Evolutionary conservation across 2,329 filamentous ascomycete species (phyloP).

Genomic region (Colletotrichum eremochloae): DNA sequence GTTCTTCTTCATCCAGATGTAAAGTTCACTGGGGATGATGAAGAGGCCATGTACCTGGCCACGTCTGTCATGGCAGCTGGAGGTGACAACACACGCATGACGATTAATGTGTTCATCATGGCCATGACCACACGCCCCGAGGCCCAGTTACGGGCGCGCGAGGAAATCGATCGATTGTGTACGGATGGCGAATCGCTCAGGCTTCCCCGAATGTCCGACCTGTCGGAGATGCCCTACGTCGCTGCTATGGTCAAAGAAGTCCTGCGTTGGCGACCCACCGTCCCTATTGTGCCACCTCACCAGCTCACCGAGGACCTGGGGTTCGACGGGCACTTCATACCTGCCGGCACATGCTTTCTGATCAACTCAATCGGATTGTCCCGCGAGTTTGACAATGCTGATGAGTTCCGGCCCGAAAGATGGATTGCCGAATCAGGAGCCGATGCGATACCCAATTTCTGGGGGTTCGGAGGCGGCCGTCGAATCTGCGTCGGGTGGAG

Average conservation of each 20-base stretch:
- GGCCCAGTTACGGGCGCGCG: slow-evolving; percentile 52
- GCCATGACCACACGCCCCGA: slow-evolving; percentile 50
- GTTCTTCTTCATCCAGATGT: slow-evolving; percentile 46
- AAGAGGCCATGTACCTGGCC: slow-evolving; percentile 56
- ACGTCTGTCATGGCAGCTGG: slow-evolving; percentile 58
- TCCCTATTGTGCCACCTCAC: slow-evolving; percentile 49
- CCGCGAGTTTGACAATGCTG: slow-evolving; percentile 43
- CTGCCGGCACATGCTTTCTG: slow-evolving; percentile 57
- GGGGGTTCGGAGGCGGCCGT: slow-evolving; percentile 47
- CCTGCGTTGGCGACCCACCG: slow-evolving; percentile 59
- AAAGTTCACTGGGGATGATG: slow-evolving; percentile 50
- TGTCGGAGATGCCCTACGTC: slow-evolving; percentile 55
- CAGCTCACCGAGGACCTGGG: slow-evolving; percentile 49
- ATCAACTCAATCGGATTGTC: slow-evolving; percentile 56
- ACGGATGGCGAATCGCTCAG: slow-evolving; percentile 46
- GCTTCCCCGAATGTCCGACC: slow-evolving; percentile 51
- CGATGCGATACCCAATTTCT: slow-evolving; percentile 51
- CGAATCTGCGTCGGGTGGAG: slow-evolving; percentile 46
- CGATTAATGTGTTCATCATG: slow-evolving; percentile 49
- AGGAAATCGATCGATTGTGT: slow-evolving; percentile 59
- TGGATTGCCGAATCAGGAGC: slow-evolving; percentile 49
- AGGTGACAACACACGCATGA: slow-evolving; percentile 58
- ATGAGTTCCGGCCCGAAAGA: slow-evolving; percentile 40
- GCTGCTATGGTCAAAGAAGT: slow-evolving; percentile 61
- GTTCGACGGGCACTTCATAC: slow-evolving; percentile 58